Evolutionary conservation across 2,329 filamentous ascomycete genomes (phyloP).

Genomic region (Hypoxylon rubiginosum): DNA sequence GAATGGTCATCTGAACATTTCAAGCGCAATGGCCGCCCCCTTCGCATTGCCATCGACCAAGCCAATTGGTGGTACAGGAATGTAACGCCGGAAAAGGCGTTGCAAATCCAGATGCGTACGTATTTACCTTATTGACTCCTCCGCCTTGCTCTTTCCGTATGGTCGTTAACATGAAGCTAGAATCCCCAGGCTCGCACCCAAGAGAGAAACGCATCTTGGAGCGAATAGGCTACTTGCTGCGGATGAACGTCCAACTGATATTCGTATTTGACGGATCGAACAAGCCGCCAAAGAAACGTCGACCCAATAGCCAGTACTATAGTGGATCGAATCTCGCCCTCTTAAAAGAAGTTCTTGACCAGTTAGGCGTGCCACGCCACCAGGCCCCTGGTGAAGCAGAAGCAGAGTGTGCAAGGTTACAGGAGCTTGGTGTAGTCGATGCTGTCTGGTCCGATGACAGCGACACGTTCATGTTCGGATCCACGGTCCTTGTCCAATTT

Average conservation of each 20-base stretch:
- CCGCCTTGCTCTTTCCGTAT: not conserved
- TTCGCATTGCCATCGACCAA: conserved; percentile 47
- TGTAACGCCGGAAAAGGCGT: conserved; percentile 36
- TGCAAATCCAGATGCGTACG: conserved; percentile 35
- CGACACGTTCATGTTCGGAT: conserved; percentile 63
- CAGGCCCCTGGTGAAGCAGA: conserved; percentile 62
- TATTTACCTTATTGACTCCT: conserved; percentile 24
- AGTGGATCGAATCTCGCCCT: conserved; percentile 53
- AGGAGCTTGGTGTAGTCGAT: conserved; percentile 60
- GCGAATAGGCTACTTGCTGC: conserved; percentile 61
- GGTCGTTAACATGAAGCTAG: conserved; percentile 20
- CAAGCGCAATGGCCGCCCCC: conserved; percentile 38
- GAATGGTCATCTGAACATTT: conserved; percentile 44
- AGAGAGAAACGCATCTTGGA: conserved; percentile 43
- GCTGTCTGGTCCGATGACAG: conserved; percentile 63
- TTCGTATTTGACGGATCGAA: conserved; percentile 68
- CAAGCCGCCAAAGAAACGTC: conserved; percentile 47
- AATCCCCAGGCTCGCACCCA: conserved; percentile 41
- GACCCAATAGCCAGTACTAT: conserved; percentile 47
- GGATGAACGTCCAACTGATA: conserved; percentile 59
- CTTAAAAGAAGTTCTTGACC: conserved; percentile 53
- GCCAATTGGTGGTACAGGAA: conserved; percentile 44
- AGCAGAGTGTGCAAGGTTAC: conserved; percentile 62
- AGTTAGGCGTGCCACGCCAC: conserved; percentile 58
- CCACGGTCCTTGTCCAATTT: conserved; percentile 55